phyloP scores from a whole-genome alignment of 768 basidiomycete species.

The Tulasnella sp. region DNA sequence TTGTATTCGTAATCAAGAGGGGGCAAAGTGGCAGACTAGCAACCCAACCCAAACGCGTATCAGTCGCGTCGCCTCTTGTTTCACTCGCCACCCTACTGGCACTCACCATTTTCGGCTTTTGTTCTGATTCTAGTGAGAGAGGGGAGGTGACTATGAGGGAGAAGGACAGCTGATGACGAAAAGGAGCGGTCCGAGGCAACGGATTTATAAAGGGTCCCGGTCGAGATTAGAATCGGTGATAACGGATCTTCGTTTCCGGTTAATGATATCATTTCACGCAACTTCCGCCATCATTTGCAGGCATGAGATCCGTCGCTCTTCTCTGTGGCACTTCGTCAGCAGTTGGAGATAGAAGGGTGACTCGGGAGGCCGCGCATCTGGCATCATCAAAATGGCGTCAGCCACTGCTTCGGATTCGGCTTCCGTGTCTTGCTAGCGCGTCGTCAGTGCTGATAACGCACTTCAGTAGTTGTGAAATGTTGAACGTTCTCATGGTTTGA shows the following conservation, averaged over 20 bases:
- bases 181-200: neutral
- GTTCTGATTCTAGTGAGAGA: neutral
- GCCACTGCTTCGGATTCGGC: neutral
- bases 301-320: neutral
- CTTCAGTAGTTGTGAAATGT: too few relatives aligned
- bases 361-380: neutral
- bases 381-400: neutral
- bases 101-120: constrained; percentile 2
- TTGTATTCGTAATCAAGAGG: constrained; percentile 74
- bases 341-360: neutral
- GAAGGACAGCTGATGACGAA: neutral
- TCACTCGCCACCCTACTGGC: neutral
- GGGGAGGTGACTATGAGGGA: neutral
- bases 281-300: neutral
- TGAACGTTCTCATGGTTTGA: too few relatives aligned
- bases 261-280: constrained; percentile 10
- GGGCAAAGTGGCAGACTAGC: constrained; percentile 48
- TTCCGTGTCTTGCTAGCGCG: neutral
- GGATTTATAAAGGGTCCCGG: neutral
- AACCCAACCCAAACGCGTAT: neutral
- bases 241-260: constrained; percentile 6
- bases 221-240: constrained; percentile 19
- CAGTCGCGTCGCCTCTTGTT: neutral
- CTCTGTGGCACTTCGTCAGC: neutral
- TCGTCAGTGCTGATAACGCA: neutral